A percentile compares a stretch with the other conserved stretches of the same genome.
These are phyloP conservation scores for Triticum monococcum DNA, from an alignment of 176 grass and related monocot species.

Conservation along the genomic window DNA sequence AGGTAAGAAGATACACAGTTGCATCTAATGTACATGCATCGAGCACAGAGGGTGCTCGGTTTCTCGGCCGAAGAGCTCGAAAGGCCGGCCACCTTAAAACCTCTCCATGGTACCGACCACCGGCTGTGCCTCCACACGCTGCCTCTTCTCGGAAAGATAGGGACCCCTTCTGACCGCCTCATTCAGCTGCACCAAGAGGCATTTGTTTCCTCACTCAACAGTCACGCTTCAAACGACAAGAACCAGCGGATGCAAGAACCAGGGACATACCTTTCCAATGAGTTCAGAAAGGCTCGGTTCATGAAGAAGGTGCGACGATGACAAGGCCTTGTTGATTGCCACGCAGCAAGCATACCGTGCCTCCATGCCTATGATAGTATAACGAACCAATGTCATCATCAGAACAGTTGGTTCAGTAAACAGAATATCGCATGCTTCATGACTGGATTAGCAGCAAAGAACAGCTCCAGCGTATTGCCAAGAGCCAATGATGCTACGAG, in stretches of 20 bases:
- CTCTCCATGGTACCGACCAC: conserved; percentile 61
- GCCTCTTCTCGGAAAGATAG: conserved; percentile 54
- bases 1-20: background rate
- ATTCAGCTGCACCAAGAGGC: conserved; percentile 55
- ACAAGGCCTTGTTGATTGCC: conserved; percentile 71
- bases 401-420: background rate
- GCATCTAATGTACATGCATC: background rate
- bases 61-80: background rate
- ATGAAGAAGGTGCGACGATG: conserved; percentile 60
- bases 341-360: conserved; percentile 60
- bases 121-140: conserved; percentile 44
- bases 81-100: conserved; percentile 44
- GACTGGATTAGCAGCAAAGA: background rate
- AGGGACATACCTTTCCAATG: conserved; percentile 60
- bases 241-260: background rate
- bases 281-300: conserved; percentile 54
- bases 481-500: background rate
- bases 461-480: background rate
- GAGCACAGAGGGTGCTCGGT: background rate
- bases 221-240: background rate
- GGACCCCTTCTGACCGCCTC: conserved; percentile 82
- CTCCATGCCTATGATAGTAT: conserved; percentile 67
- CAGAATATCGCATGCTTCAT: background rate
- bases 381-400: conserved; percentile 9
- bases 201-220: conserved; percentile 1